Base-by-base conservation (phyloP, 2,329 filamentous ascomycete genomes). In the Incumbomyces delicatus region DNA sequence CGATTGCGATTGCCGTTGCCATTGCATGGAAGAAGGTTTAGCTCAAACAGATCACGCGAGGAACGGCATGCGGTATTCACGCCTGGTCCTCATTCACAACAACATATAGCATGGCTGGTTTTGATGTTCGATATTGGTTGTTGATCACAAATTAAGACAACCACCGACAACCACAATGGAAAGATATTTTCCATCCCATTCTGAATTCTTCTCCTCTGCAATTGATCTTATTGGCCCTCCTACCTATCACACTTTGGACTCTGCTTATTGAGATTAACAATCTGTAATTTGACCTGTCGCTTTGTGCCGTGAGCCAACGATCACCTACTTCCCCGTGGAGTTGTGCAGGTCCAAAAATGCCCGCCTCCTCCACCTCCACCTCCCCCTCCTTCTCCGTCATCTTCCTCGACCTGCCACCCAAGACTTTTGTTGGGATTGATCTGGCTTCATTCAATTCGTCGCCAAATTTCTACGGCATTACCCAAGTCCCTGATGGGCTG, bases 401-500 rank as follows among this genome's bases (percentile, higher is more conserved):
- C 29, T 59, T 72, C 52, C 63, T 65, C 29, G 46, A 63, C 34
- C 65, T 74, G 31, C 71, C 71, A 16, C 61, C 68, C 2, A 67
- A 66, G 53, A 69, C 69, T 12, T 60, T 74, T 29, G 73, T 74
- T 53, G 78, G 70, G 34, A 65, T 73, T 47, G 68, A 74, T 53
- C 65, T 74, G 16, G 69, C 81, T 41, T 77, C 78, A 38, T 82
- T 83, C 62, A 80, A 76, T 13, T 76, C 77, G 3, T 77, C 77
- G 10, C 67, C 75, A 10, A 73, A 74, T 44, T 82, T 83, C 61
- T 70, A 72, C 47, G 79, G 79, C 22, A 73, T 83, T 55, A 77
- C 74, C 51, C 71, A 77, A 52, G 56, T 83, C 3, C 75, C 78
- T 0, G 56, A 65, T 2, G 78, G 78, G 36, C 70, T 74, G 58